Evolutionary conservation across 2,329 filamentous ascomycete species (phyloP), one percentile per base, ranked within the genome.

Genomic region (Scedosporium boydii): DNA sequence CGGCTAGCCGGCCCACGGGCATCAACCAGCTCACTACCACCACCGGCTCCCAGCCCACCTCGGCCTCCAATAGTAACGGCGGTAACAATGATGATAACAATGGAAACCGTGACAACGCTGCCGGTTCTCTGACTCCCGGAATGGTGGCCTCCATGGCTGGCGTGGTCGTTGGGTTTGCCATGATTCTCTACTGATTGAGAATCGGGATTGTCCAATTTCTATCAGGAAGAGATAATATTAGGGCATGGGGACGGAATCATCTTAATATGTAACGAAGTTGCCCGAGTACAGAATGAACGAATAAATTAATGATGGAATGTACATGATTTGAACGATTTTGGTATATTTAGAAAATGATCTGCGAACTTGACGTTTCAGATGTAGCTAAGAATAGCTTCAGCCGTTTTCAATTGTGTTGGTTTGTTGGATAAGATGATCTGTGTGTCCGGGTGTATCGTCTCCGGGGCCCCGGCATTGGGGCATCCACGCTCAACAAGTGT

Each of bases 161-260:
- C 27, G 27, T 27, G 12, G 7, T 46, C 18, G 4, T 38, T 42
- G 59, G 44, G 1, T 27, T 44, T 9, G 46, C 75, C 78, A 84
- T 71, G 83, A 81, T 51, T 76, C 80, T 18, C 80, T 81, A 12
- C 77, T 34, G 7, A 46, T n/a, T 7, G 27, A 9, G n/a, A 53
- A 1, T 12, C n/a, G 3, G 12, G 4, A 14, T 55, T 3, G 7
- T 12, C 18, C 4, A 55, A 23, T 27, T 27, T 29, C 23, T 55
- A 21, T 10, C 4, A 38, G 10, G 34, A 14, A 38, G 34, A 38
- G 3, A 14, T 38, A 10, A 14, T 12, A 6, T 48, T 48, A 9
- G 7, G 29, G n/a, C n/a, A n/a, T n/a, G n/a, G n/a, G n/a, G n/a
- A n/a, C n/a, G n/a, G n/a, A n/a, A n/a, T n/a, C n/a, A n/a, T n/a